Conservation (phyloP, 306 rosid species). For the Dalbergia oliveri region DNA sequence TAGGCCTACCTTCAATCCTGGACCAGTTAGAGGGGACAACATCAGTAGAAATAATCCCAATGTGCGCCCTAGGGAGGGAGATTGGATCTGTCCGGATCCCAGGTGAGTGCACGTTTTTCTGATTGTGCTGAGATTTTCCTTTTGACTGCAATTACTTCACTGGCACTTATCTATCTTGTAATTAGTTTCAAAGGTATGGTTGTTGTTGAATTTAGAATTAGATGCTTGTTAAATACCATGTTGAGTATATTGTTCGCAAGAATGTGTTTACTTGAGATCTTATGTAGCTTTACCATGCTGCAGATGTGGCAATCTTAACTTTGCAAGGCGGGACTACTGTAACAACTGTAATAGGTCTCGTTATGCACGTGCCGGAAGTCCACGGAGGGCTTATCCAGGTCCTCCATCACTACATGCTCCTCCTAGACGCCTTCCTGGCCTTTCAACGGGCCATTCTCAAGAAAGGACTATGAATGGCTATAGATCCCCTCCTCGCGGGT, state of each 20-base stretch:
- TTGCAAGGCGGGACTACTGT: slow-evolving; percentile 92
- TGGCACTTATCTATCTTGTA: background rate
- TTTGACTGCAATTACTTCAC: slow-evolving; percentile 20
- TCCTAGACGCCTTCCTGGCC: slow-evolving; percentile 79
- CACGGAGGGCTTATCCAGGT: slow-evolving; percentile 76
- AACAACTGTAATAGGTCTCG: slow-evolving; percentile 88
- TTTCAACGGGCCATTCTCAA: slow-evolving; percentile 75
- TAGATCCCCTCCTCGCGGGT: slow-evolving; percentile 87
- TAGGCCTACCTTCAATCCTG: slow-evolving; percentile 69
- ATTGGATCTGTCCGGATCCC: slow-evolving; percentile 88
- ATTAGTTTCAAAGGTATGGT: background rate
- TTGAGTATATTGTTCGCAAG: background rate
- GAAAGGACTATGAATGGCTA: slow-evolving; percentile 77
- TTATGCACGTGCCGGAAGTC: slow-evolving; percentile 70
- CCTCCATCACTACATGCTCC: slow-evolving; percentile 71
- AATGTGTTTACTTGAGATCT: slow-evolving; percentile 3
- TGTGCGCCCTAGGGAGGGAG: slow-evolving; percentile 94
- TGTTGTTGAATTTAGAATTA: slow-evolving; percentile 5
- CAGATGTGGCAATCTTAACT: slow-evolving; percentile 93
- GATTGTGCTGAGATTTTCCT: slow-evolving; percentile 11
- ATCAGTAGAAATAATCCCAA: slow-evolving; percentile 79
- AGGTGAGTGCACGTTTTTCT: slow-evolving; percentile 61
- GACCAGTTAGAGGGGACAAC: slow-evolving; percentile 77
- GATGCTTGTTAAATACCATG: background rate
- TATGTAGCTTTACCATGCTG: slow-evolving; percentile 36